phyloP scores from a whole-genome alignment of 2,329 filamentous ascomycete species.

The Aspergillus viridinutans region DNA sequence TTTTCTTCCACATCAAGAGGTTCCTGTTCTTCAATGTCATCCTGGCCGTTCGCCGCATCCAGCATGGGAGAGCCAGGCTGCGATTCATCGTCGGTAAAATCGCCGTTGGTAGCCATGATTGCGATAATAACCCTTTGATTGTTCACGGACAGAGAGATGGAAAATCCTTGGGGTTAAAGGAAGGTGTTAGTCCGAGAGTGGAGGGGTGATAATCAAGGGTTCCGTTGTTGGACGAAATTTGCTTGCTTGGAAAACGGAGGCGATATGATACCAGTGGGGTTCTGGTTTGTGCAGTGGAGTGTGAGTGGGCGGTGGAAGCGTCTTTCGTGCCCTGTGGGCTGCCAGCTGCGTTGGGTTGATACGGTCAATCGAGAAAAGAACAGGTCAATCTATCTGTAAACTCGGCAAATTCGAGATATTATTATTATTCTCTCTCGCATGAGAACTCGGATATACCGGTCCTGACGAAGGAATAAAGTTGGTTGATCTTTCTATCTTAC shows the following conservation, averaged over 20 bases:
- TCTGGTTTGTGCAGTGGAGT: constrained; percentile 38
- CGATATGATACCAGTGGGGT: constrained; percentile 36
- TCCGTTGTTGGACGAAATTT: constrained; percentile 33
- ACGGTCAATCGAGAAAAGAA: background rate
- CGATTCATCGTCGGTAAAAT: constrained; percentile 52
- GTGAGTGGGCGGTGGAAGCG: constrained; percentile 28
- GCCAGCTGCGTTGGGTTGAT: constrained; percentile 1
- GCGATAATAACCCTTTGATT: constrained; percentile 16
- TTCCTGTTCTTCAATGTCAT: constrained; percentile 73
- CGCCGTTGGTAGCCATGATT: constrained; percentile 55
- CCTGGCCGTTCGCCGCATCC: constrained; percentile 51
- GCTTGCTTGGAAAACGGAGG: constrained; percentile 23
- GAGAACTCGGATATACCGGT: background rate
- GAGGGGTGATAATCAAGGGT: constrained; percentile 15
- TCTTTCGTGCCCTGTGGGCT: constrained; percentile 9
- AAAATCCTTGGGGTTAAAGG: background rate
- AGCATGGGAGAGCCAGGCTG: constrained; percentile 53
- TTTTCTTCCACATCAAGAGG: constrained; percentile 61
- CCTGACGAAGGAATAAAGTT: background rate
- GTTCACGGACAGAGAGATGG: constrained; percentile 5
- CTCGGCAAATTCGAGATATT: background rate
- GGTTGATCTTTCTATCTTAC: background rate
- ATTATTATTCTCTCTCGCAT: background rate
- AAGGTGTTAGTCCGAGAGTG: constrained; percentile 5
- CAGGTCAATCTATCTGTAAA: background rate